A percentile compares a stretch with the other conserved stretches of the same genome.
phyloP scores from a whole-genome alignment of 1,284 basidiomycete genomes.

The Papiliotrema terrestris region DNA sequence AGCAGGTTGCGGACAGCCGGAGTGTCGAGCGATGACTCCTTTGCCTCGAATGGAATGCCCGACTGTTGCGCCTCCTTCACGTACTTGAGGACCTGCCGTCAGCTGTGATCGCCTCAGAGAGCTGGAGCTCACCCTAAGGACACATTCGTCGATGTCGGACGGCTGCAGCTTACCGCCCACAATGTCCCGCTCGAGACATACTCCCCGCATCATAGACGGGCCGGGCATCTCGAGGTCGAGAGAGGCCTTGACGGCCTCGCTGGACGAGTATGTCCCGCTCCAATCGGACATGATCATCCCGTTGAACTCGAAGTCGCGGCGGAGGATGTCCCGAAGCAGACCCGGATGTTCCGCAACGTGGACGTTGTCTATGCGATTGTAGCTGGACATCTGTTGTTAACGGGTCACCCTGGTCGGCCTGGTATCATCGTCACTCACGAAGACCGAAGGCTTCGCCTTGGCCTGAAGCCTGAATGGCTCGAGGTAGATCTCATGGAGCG shows the following conservation, averaged over 20 bases:
- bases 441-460: slow-evolving; percentile 43
- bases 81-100: slow-evolving; percentile 21
- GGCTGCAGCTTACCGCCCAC: slow-evolving; percentile 61
- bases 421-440: slow-evolving; percentile 15
- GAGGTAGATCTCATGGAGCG: slow-evolving; percentile 75
- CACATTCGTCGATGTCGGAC: slow-evolving; percentile 66
- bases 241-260: slow-evolving; percentile 65
- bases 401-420: slow-evolving; percentile 50
- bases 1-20: slow-evolving; percentile 52
- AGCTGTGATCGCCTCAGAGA: not conserved
- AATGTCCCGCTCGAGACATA: slow-evolving; percentile 59
- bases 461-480: slow-evolving; percentile 77
- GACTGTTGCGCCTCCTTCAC: slow-evolving; percentile 22
- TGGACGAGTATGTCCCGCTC: slow-evolving; percentile 67
- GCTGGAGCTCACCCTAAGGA: slow-evolving; percentile 51
- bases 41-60: slow-evolving; percentile 38
- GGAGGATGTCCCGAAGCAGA: slow-evolving; percentile 62
- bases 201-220: slow-evolving; percentile 33
- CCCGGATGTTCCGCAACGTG: slow-evolving; percentile 65
- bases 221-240: slow-evolving; percentile 63
- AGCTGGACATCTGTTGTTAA: slow-evolving; percentile 42
- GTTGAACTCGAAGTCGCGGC: slow-evolving; percentile 51
- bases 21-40: slow-evolving; percentile 42
- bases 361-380: slow-evolving; percentile 60
- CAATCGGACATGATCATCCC: slow-evolving; percentile 63